Conservation (phyloP, 371 early-diverging fungal genomes). For the Fennellomyces sp. region DNA sequence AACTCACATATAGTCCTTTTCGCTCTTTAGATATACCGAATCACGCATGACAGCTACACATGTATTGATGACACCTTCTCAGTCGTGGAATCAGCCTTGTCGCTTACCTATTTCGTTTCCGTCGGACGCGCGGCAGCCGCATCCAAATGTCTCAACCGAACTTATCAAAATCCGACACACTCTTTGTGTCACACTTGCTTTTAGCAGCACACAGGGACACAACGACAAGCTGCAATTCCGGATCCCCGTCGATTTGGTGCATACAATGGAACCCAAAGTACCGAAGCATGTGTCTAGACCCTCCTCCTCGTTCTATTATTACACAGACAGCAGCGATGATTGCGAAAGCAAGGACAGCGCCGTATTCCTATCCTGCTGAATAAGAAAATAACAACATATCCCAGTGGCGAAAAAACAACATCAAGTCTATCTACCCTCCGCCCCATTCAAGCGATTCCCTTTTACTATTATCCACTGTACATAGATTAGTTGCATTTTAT, state of each 20-base stretch:
- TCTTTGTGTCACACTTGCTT: not conserved
- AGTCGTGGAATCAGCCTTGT: not conserved
- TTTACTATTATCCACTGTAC: too few relatives aligned
- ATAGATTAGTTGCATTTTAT: too few relatives aligned
- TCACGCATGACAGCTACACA: not conserved
- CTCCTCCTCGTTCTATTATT: not conserved
- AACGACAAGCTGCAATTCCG: not conserved
- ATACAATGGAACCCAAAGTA: not conserved
- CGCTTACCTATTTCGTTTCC: not conserved
- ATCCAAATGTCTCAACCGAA: not conserved
- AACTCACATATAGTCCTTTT: too few relatives aligned
- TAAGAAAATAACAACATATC: not conserved
- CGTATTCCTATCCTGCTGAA: not conserved
- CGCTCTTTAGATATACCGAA: not conserved
- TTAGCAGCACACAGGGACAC: not conserved
- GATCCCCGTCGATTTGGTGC: not conserved
- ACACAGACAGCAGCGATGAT: not conserved
- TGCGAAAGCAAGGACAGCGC: not conserved
- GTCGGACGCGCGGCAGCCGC: not conserved
- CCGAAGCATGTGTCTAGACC: not conserved
- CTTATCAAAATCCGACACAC: conserved; percentile 1
- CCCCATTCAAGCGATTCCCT: too few relatives aligned
- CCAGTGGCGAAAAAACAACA: too few relatives aligned
- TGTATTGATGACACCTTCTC: not conserved
- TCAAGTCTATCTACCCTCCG: too few relatives aligned